These are phyloP conservation scores for Neurospora sp. DNA, from an alignment of 495 filamentous ascomycete genomes.

Conservation along the genomic window DNA sequence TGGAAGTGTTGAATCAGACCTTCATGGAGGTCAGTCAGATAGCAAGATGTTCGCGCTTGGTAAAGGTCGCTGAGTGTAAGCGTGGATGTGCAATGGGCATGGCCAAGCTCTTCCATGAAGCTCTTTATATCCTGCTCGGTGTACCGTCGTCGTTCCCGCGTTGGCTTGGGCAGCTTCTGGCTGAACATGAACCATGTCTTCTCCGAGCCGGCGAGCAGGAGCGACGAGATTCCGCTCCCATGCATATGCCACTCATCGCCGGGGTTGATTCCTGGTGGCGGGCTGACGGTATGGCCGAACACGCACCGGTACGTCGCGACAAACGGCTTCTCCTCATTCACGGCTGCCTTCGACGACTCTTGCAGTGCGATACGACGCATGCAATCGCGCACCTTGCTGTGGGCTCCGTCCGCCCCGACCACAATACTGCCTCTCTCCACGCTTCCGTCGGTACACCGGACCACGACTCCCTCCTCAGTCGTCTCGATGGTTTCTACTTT, in stretches of 20 bases:
- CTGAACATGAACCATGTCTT: conserved; percentile 28
- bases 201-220: conserved; percentile 15
- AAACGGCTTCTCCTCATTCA: conserved; percentile 10
- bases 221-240: conserved; percentile 17
- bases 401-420: conserved; percentile 44
- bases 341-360: conserved; percentile 13
- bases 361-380: conserved; percentile 6
- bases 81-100: conserved; percentile 15
- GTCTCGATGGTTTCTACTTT: conserved; percentile 18
- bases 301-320: conserved; percentile 20
- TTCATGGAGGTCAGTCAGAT: conserved; percentile 25
- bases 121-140: conserved; percentile 21
- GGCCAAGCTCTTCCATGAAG: conserved; percentile 17
- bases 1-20: conserved; percentile 26
- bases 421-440: conserved; percentile 36
- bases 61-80: conserved; percentile 25
- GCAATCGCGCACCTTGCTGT: conserved; percentile 33
- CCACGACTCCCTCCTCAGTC: conserved; percentile 17
- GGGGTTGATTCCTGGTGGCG: background rate
- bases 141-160: conserved; percentile 16
- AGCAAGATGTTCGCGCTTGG: conserved; percentile 7
- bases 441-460: conserved; percentile 32
- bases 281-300: conserved; percentile 26
- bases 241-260: conserved; percentile 7
- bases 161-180: conserved; percentile 20